Evolutionary conservation across 2,329 filamentous ascomycete species (phyloP).

Genomic region (Alternaria hordeiaustralica): DNA sequence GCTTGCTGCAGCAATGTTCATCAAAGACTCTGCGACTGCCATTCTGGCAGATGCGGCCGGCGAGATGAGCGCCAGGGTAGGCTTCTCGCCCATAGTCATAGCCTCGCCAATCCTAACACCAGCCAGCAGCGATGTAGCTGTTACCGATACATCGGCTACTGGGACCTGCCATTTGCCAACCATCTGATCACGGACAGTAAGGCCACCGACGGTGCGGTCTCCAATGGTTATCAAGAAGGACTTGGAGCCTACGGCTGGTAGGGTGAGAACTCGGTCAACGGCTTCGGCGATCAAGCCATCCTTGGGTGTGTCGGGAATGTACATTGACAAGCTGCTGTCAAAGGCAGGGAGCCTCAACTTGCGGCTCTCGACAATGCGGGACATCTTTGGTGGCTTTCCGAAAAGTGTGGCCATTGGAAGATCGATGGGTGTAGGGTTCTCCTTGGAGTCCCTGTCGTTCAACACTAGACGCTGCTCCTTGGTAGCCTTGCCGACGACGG

Average conservation of each 20-base stretch:
- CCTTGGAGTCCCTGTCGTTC: constrained; percentile 77
- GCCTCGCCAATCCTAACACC: constrained; percentile 84
- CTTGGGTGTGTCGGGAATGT: constrained; percentile 64
- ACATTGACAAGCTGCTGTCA: constrained; percentile 73
- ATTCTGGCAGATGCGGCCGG: constrained; percentile 90
- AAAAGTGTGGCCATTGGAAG: constrained; percentile 89
- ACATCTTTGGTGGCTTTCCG: constrained; percentile 83
- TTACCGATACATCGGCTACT: constrained; percentile 92
- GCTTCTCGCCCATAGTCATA: constrained; percentile 97
- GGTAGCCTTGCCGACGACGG: constrained; percentile 82
- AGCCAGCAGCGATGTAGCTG: constrained; percentile 76
- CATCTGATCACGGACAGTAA: constrained; percentile 91
- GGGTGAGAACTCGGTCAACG: constrained; percentile 77
- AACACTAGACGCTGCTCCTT: constrained; percentile 78
- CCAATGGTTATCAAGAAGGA: constrained; percentile 97
- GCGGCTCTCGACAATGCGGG: constrained; percentile 73
- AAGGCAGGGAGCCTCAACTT: constrained; percentile 73
- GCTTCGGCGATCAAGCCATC: constrained; percentile 69
- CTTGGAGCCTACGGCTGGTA: constrained; percentile 95
- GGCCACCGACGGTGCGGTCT: constrained; percentile 87
- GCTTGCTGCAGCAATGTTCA: constrained; percentile 88
- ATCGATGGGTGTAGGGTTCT: constrained; percentile 81
- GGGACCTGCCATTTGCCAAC: constrained; percentile 96
- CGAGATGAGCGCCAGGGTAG: constrained; percentile 86
- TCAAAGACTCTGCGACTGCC: constrained; percentile 91